phyloP scores from a whole-genome alignment of 1,284 basidiomycete species.

The Trametes pubescens region DNA sequence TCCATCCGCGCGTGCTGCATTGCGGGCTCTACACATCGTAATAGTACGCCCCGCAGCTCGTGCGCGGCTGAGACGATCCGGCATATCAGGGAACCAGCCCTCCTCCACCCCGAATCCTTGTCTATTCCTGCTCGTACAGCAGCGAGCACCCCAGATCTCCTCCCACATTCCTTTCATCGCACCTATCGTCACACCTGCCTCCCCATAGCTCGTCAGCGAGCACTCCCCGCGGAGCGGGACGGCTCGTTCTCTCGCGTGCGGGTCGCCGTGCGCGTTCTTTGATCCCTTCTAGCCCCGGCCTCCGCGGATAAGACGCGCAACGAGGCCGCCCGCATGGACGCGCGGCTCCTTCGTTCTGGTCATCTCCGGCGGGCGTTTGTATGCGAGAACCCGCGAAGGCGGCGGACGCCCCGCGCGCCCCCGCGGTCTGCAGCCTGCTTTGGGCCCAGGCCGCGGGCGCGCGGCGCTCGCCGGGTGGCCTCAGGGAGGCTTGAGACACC shows the following conservation, averaged over 20 bases:
- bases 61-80: background rate
- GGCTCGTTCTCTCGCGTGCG: conserved; percentile 6
- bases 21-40: background rate
- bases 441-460: background rate
- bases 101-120: background rate
- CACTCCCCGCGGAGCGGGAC: background rate
- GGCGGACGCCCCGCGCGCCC: background rate
- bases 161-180: conserved; percentile 1
- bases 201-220: background rate
- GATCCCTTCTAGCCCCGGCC: conserved; percentile 19
- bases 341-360: conserved; percentile 6
- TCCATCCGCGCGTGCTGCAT: background rate
- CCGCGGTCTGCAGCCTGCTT: background rate
- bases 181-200: background rate
- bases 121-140: conserved; percentile 7
- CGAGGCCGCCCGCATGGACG: conserved; percentile 20
- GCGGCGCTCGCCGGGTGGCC: background rate
- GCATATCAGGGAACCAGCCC: conserved; percentile 9
- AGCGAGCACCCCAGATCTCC: conserved; percentile 2
- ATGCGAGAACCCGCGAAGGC: conserved; percentile 20
- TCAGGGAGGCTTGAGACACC: background rate
- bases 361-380: conserved; percentile 20
- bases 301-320: conserved; percentile 13
- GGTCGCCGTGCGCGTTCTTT: conserved; percentile 9
- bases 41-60: conserved; percentile 3